Conservation (phyloP, 495 filamentous ascomycete species). For the Pseudoneurospora amorphoporcata region DNA sequence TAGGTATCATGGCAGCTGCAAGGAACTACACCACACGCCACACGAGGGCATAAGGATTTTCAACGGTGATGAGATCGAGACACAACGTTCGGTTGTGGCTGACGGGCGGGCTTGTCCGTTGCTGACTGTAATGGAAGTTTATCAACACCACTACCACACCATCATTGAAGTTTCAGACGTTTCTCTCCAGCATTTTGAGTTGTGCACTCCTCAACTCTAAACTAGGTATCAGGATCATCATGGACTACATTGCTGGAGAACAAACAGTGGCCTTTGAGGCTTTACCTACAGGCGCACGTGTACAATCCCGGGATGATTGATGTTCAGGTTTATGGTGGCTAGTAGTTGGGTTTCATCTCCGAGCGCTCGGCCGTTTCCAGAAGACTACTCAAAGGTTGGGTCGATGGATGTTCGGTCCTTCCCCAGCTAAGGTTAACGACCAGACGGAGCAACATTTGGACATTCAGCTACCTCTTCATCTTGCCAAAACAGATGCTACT, state of each 20-base stretch:
- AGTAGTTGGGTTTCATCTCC: not conserved
- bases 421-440: no score
- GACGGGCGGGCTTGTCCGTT: not conserved
- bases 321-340: not conserved
- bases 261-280: not conserved
- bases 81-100: not conserved
- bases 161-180: not conserved
- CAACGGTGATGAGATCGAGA: not conserved
- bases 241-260: not conserved
- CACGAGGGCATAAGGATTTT: not conserved
- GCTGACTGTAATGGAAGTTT: not conserved
- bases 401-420: not conserved
- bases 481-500: not conserved
- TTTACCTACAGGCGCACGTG: not conserved
- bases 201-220: not conserved
- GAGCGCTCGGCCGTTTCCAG: not conserved
- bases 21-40: not conserved
- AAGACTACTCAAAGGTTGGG: not conserved
- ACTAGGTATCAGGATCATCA: not conserved
- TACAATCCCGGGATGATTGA: not conserved
- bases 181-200: no score
- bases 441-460: no score
- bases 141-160: not conserved
- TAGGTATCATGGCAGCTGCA: not conserved
- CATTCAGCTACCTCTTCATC: not conserved